Evolutionary conservation across 208 protist genomes (phyloP), one percentile per base, ranked within the genome.

Genomic region (Acanthamoeba healyi): DNA sequence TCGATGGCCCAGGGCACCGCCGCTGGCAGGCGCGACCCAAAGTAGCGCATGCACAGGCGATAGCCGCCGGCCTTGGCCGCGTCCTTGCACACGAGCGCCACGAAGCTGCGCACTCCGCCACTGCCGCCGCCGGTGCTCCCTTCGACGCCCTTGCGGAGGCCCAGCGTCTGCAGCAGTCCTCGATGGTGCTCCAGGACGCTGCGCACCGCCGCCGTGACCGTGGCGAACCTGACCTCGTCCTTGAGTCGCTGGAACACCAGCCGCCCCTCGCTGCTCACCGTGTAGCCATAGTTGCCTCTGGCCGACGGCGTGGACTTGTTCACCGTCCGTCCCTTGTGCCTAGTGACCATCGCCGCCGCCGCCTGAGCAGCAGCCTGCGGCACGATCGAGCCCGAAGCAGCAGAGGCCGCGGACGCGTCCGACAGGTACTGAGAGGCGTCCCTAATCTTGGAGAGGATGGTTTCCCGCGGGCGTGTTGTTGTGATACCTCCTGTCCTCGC

Each of bases 161-260:
- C 61, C 70, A 81, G 38, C 29, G 40, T 49, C 19, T 22, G 34
- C 15, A 81, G 26, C 38, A 81, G 22, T 38, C 24, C 36, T 3
- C 17, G 7, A 38, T 81, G 70, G 32, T 81, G 70, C 34, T 81
- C 70, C 14, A 81, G 70, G 7, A 49, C 29, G 40, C 70, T 81
- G 17, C 70, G 70, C 70, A 81, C 70, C 22, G 70, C 70, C 22
- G 70, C 38, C 70, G 70, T 81, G 70, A 46, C 70, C 0, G 38
- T 81, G 70, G 70, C 70, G 70, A 81, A 81, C 70, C 40, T 81
- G 38, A 81, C 70, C 32, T 81, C 70, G 40, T 81, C 70, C 70
- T 81, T 81, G 29, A 81, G 22, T 7, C 38, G 29, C 38, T 12
- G 34, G 14, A 81, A 81, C 38, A 51, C 70, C 14, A 81, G 70